phyloP scores from a whole-genome alignment of 495 filamentous ascomycete genomes.

The Sporormia fimetaria region DNA sequence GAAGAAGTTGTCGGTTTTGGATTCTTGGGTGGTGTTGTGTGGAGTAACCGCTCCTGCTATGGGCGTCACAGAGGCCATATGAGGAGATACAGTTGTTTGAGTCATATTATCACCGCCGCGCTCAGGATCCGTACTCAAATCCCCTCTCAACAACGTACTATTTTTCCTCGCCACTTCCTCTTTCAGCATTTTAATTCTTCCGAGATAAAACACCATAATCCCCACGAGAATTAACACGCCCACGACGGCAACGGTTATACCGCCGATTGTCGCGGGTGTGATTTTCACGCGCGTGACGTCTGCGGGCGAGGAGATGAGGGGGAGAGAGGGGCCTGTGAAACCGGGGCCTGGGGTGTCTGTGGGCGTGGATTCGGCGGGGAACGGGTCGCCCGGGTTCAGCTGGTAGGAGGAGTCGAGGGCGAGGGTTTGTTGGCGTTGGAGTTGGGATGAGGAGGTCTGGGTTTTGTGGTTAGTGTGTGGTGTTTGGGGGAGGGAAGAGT shows the following conservation, averaged over 20 bases:
- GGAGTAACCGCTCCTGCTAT: no score
- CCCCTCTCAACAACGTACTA: no score
- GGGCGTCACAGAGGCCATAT: no score
- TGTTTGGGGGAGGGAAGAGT: slow-evolving; percentile 10
- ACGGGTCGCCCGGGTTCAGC: slow-evolving; percentile 36
- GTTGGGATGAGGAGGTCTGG: slow-evolving; percentile 6
- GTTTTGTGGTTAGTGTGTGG: slow-evolving; percentile 1
- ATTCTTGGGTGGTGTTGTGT: no score
- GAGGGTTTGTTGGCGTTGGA: slow-evolving; percentile 26
- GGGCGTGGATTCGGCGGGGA: slow-evolving; percentile 21
- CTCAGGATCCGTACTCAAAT: no score
- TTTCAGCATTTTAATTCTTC: slow-evolving; percentile 3
- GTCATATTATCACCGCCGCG: no score
- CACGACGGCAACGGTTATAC: slow-evolving; percentile 38
- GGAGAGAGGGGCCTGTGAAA: slow-evolving; percentile 10
- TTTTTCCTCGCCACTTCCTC: slow-evolving; percentile 12
- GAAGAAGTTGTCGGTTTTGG: no score
- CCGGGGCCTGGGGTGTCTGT: background rate
- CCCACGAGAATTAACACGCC: slow-evolving; percentile 25
- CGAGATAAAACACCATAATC: slow-evolving; percentile 18
- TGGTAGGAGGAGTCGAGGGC: slow-evolving; percentile 30
- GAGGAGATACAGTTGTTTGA: no score
- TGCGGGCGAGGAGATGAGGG: background rate
- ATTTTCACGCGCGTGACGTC: slow-evolving; percentile 3
- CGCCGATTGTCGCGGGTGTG: slow-evolving; percentile 22